Conservation (phyloP, 495 filamentous ascomycete species). For the Margaritispora aquatica region DNA sequence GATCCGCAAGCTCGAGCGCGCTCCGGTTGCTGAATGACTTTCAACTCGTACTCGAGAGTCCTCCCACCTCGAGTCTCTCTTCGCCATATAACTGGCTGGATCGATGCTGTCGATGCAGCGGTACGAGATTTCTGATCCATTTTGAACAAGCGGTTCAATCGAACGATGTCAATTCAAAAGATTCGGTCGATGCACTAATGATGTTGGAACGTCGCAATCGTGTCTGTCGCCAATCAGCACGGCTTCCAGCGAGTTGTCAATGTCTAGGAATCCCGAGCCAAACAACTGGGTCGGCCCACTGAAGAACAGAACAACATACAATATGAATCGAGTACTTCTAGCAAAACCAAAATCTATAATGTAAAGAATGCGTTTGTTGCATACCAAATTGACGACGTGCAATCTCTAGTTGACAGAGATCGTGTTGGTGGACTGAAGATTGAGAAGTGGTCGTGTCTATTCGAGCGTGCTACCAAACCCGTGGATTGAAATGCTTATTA, state of each 20-base stretch:
- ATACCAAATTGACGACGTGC: background rate
- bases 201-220: background rate
- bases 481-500: background rate
- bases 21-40: constrained; percentile 90
- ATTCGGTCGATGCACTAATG: background rate
- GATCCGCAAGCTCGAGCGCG: constrained; percentile 94
- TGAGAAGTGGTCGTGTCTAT: background rate
- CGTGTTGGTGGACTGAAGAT: background rate
- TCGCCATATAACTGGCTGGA: background rate
- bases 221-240: background rate
- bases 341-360: background rate
- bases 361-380: background rate
- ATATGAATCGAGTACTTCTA: background rate
- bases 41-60: constrained; percentile 73
- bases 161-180: background rate
- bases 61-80: constrained; percentile 40
- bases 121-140: background rate
- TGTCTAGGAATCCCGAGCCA: background rate
- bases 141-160: background rate
- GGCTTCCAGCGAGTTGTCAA: background rate
- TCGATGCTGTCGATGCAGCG: background rate
- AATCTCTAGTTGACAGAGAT: background rate
- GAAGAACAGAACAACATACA: background rate
- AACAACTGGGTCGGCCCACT: background rate
- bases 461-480: background rate